Base-by-base conservation (phyloP, 805 yeast species). In the Saccharomycopsis sp. region DNA sequence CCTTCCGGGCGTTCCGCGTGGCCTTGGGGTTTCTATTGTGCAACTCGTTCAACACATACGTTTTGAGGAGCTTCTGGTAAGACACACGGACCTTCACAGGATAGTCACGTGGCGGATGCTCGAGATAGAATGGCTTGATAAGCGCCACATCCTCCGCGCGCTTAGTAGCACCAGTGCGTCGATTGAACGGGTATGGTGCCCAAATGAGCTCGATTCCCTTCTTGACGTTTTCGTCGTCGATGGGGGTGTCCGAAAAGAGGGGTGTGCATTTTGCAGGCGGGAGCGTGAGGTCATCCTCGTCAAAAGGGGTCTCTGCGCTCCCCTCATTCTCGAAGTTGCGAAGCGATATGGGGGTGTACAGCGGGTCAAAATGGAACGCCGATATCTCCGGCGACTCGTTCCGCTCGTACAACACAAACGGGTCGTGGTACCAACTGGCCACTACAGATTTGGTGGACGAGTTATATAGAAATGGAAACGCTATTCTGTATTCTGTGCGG, bases 61-160 rank as follows among this genome's bases (percentile, higher is more conserved):
- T 76, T 67, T 94, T 94, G 56, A 95, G 71, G n/a, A 94, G 75
- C 68, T 90, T 89, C 68, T 94, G 98, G 67, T 91, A 87, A 0
- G 98, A 91, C 1, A 91, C 82, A 48, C 91, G 79, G 0, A 89
- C 90, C 67, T 94, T 94, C 7, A 83, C 79, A 0, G 91, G 91
- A 57, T 79, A 76, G 3, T 76, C 78, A 14, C 73, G 72, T 7
- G 79, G 74, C 1, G 91, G 85, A 58, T 82, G 84, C 56, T 86
- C 85, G 50, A 81, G 71, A 67, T 88, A 91, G 96, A 97, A 90
- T 24, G 78, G 74, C 69, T 94, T 94, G 4, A 88, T 75, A 2
- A 94, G 70, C 0, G 97, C 83, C 15, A 91, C 96, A 71, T 94
- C 98, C 67, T 94, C 88, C 1, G 98, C 92, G 62, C 97, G 78